A percentile compares a stretch with the other conserved stretches of the same genome.
Evolutionary conservation across 1,284 basidiomycete genomes (phyloP).

Genomic region (Ceratobasidium sp.): DNA sequence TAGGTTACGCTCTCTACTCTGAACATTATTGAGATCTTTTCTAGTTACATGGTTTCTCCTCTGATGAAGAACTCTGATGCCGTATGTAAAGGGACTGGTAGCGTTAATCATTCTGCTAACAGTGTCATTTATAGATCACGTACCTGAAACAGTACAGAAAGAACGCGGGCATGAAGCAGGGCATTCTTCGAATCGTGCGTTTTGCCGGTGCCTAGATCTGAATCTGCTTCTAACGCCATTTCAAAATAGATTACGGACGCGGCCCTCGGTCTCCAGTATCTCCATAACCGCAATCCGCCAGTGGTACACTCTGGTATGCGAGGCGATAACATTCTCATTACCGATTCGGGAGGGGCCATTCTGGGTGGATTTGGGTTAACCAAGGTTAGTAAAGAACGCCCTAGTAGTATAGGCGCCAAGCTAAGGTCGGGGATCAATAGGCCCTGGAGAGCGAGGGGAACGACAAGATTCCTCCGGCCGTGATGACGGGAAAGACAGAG

Average conservation of each 20-base stretch:
- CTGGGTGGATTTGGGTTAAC: constrained; percentile 32
- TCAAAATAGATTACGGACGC: constrained; percentile 16
- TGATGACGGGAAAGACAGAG: constrained; percentile 35
- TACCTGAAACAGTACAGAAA: constrained; percentile 17
- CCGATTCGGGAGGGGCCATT: constrained; percentile 15
- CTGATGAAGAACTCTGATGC: constrained; percentile 29
- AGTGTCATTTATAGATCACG: neutral
- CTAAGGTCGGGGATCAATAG: neutral
- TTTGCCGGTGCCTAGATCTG: neutral
- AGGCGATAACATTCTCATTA: constrained; percentile 28
- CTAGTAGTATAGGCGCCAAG: neutral
- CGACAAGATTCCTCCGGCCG: neutral
- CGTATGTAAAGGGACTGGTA: neutral
- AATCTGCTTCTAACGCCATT: neutral
- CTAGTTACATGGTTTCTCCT: constrained; percentile 34
- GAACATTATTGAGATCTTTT: neutral
- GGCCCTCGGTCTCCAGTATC: constrained; percentile 23
- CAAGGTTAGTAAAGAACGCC: neutral
- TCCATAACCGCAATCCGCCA: constrained; percentile 1
- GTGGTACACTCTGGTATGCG: constrained; percentile 35
- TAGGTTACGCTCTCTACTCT: neutral
- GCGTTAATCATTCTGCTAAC: neutral
- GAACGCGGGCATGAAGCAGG: constrained; percentile 9
- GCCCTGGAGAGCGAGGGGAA: neutral
- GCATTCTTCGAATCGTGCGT: constrained; percentile 32